Evolutionary conservation across 192 early-diverging fungal species (phyloP), one percentile per base, ranked within the genome.

Genomic region (Umbelopsis vinacea): DNA sequence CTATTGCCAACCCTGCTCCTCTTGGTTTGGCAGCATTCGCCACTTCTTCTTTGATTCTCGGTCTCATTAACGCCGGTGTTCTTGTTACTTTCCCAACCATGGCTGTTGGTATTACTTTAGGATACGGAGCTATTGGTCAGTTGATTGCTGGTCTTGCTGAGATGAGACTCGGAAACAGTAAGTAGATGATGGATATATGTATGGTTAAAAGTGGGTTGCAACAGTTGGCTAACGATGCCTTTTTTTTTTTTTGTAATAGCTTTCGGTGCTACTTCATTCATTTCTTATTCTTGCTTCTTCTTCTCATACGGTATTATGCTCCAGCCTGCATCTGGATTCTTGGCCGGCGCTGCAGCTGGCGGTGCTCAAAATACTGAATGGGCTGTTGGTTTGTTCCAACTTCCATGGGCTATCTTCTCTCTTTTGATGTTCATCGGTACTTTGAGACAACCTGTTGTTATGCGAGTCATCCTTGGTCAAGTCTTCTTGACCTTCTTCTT

Each of bases 231-330:
- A 14, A 63, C 26, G 7, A n/a, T n/a, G n/a, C n/a, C 4, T 12
- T 35, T 29, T 3, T 29, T 60, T 63, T 35, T 14, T 0, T 6
- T 43, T 43, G 40, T 63, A 17, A 29, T 63, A 63, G 57, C 57
- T 38, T 71, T 72, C 24, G 55, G 45, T 73, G 76, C 71, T 38
- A 77, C 76, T 54, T 26, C 76, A 11, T 73, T 77, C 55, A 24
- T 53, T 8, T 69, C 68, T 11, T 72, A 72, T 37, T 29, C 71
- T 48, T 71, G 76, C 19, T 77, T 77, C 47, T 77, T 66, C 66
- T 66, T 77, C 8, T 52, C 76, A 21, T 77, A 72, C 17, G 68
- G 71, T 43, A 70, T 77, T 35, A 72, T 77, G 71, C 63, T 77
- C 53, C 19, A 60, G 23, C 76, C 76, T 40, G 22, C 23, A 45